Conservation (phyloP, 768 basidiomycete genomes). For the Antrodiella citrinella region DNA sequence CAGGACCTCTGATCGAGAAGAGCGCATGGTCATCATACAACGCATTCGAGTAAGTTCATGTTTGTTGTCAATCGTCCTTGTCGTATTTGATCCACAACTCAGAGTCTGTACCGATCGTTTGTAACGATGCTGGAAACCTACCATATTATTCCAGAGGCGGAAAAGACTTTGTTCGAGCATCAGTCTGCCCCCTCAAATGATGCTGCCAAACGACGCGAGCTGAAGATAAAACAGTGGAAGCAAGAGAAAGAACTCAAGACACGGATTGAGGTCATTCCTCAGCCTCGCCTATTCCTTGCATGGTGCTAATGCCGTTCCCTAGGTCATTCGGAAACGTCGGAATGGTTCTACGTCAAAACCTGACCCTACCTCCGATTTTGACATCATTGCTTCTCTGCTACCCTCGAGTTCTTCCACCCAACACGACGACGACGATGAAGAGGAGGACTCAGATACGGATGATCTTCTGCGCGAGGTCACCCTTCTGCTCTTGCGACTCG, state of each 20-base stretch:
- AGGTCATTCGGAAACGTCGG: slow-evolving; percentile 51
- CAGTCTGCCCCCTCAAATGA: slow-evolving; percentile 46
- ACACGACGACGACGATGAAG: slow-evolving; percentile 30
- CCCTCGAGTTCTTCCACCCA: slow-evolving; percentile 19
- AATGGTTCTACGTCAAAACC: slow-evolving; percentile 28
- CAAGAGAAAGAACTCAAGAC: slow-evolving; percentile 73
- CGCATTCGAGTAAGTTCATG: slow-evolving; percentile 42
- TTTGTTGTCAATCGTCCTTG: slow-evolving; percentile 37
- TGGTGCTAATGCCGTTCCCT: neutral
- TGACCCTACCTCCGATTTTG: slow-evolving; percentile 41
- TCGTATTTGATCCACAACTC: slow-evolving; percentile 27
- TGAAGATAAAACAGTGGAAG: slow-evolving; percentile 88
- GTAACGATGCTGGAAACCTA: slow-evolving; percentile 51
- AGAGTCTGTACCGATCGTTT: slow-evolving; percentile 13
- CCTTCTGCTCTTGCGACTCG: slow-evolving; percentile 64
- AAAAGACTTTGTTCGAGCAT: slow-evolving; percentile 46
- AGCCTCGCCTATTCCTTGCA: no score
- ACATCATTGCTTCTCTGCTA: slow-evolving; percentile 58
- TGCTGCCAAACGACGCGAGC: slow-evolving; percentile 64
- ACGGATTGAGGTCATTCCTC: slow-evolving; percentile 62
- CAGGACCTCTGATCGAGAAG: slow-evolving; percentile 44
- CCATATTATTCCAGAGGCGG: slow-evolving; percentile 52
- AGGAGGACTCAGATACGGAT: slow-evolving; percentile 52
- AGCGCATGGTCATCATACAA: slow-evolving; percentile 48
- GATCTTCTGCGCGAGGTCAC: slow-evolving; percentile 59